Conservation (phyloP, 139 green algal genomes). For the Diplosphaera chodatii region DNA sequence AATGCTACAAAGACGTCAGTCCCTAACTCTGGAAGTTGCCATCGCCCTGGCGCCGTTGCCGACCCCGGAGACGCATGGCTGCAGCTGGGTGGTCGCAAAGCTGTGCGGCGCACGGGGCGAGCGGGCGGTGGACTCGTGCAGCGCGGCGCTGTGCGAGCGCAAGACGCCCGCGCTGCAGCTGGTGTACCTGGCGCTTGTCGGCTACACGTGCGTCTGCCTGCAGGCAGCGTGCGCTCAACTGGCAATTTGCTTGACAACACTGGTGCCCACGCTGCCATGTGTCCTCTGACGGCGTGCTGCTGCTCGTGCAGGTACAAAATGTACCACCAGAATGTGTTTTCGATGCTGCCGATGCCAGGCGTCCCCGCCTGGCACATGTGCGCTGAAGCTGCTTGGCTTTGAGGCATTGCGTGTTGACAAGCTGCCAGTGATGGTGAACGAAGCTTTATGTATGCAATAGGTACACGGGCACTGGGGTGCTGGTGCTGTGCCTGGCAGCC, state of each 20-base stretch:
- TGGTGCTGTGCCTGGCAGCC: conserved; percentile 20
- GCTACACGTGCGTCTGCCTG: too few relatives aligned
- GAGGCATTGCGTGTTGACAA: background rate
- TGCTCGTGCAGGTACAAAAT: too few relatives aligned
- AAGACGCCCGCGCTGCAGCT: conserved; percentile 36
- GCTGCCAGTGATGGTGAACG: too few relatives aligned
- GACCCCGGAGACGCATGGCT: too few relatives aligned
- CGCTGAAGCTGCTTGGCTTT: background rate
- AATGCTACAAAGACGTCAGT: background rate
- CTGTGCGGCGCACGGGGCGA: conserved; percentile 7
- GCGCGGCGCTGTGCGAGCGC: conserved; percentile 20
- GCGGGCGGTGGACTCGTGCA: background rate
- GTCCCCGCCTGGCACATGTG: conserved; percentile 30
- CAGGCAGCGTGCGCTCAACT: too few relatives aligned
- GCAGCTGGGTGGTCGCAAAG: conserved; percentile 3
- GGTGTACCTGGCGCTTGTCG: conserved; percentile 32
- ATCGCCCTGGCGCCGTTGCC: too few relatives aligned
- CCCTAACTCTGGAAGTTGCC: background rate
- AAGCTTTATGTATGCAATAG: conserved; percentile 5
- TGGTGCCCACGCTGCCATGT: too few relatives aligned
- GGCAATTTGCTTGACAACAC: too few relatives aligned
- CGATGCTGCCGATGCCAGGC: conserved; percentile 26
- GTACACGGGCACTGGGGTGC: conserved; percentile 16
- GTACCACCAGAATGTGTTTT: conserved; percentile 25
- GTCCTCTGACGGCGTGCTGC: too few relatives aligned